A percentile compares a stretch with the other conserved stretches of the same genome.
Conservation (phyloP, 1,284 basidiomycete genomes). For the Termitomyces sp. region DNA sequence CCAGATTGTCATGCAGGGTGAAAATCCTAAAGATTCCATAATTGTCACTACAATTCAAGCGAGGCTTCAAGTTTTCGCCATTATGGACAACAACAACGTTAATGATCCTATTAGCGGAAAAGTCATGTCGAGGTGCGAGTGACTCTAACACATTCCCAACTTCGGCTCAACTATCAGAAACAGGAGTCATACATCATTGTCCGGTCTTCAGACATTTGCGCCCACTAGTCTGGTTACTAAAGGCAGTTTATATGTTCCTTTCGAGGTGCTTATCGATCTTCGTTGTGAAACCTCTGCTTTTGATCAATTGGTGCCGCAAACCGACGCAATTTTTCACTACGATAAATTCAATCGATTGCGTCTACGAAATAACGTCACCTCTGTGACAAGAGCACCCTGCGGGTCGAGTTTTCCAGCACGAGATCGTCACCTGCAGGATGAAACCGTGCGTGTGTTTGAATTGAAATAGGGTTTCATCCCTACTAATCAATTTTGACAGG, state of each 20-base stretch:
- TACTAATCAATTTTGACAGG: constrained; percentile 38
- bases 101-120: constrained; percentile 85
- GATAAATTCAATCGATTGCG: constrained; percentile 95
- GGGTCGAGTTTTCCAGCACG: constrained; percentile 18
- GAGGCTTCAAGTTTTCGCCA: constrained; percentile 75
- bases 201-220: constrained; percentile 86
- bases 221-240: constrained; percentile 46
- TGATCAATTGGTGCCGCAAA: constrained; percentile 87
- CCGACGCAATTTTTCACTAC: constrained; percentile 81
- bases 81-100: constrained; percentile 75
- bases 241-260: constrained; percentile 60
- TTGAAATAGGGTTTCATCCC: neutral
- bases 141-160: neutral
- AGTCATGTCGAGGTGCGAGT: constrained; percentile 74
- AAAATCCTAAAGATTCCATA: constrained; percentile 58
- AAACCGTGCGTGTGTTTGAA: constrained; percentile 60
- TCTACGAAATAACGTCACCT: constrained; percentile 67
- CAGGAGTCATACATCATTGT: constrained; percentile 72
- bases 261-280: constrained; percentile 86
- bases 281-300: constrained; percentile 80
- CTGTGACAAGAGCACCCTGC: constrained; percentile 28
- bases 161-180: constrained; percentile 1
- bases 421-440: constrained; percentile 70
- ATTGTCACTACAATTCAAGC: constrained; percentile 82
- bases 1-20: constrained; percentile 80